phyloP scores from a whole-genome alignment of 2,329 filamentous ascomycete genomes.

The Phaeosphaeriaceae sp. region DNA sequence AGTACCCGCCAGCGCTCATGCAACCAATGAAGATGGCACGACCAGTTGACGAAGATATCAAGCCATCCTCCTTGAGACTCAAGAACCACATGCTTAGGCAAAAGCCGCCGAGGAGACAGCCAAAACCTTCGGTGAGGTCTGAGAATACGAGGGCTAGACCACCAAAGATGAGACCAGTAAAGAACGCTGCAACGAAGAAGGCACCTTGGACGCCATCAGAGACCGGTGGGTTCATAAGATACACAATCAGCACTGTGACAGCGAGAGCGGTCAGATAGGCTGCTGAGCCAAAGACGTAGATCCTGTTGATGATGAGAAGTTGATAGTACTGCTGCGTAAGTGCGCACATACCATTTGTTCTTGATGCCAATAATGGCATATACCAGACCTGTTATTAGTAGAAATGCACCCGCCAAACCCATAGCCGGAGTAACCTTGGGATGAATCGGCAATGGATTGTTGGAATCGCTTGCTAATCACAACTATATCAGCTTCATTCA shows the following conservation, averaged over 20 bases:
- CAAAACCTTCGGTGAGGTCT: conserved; percentile 84
- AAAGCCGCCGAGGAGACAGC: conserved; percentile 86
- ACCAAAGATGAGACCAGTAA: conserved; percentile 78
- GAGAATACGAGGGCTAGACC: conserved; percentile 77
- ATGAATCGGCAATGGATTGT: conserved; percentile 67
- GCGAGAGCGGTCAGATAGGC: conserved; percentile 76
- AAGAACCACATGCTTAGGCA: conserved; percentile 91
- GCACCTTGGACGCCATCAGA: conserved; percentile 80
- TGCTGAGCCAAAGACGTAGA: conserved; percentile 72
- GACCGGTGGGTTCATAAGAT: conserved; percentile 84
- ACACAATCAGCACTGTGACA: conserved; percentile 82
- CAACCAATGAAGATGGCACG: conserved; percentile 78
- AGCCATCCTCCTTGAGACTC: conserved; percentile 75
- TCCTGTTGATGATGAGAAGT: conserved; percentile 38
- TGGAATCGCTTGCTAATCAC: conserved; percentile 13
- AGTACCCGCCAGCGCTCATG: conserved; percentile 72
- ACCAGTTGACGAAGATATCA: conserved; percentile 67
- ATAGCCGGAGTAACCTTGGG: conserved; percentile 82
- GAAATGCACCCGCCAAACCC: conserved; percentile 77
- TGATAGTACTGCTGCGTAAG: neutral
- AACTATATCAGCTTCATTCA: conserved; percentile 2
- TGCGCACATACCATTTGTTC: conserved; percentile 64
- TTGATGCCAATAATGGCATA: conserved; percentile 84
- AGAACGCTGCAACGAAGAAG: conserved; percentile 79
- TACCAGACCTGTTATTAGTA: conserved; percentile 74